phyloP scores from a whole-genome alignment of 139 green algal species.

The Parachlorella kessleri region DNA sequence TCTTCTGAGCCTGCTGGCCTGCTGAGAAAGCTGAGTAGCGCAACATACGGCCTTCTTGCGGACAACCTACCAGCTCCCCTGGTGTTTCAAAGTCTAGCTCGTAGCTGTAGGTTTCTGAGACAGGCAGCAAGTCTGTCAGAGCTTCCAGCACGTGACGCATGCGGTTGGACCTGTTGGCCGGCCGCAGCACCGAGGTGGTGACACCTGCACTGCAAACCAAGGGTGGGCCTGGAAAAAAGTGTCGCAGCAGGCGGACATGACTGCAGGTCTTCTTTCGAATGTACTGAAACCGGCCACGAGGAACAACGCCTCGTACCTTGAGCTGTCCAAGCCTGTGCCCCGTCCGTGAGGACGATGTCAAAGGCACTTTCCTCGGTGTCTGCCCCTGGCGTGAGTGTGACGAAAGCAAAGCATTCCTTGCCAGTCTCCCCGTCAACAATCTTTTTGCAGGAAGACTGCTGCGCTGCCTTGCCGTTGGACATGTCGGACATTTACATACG shows the following conservation, averaged over 20 bases:
- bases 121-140: not conserved
- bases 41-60: too few relatives aligned
- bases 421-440: not conserved
- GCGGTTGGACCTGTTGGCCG: not conserved
- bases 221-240: too few relatives aligned
- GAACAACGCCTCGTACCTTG: not conserved
- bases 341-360: not conserved
- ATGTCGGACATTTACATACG: too few relatives aligned
- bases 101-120: slow-evolving; percentile 4
- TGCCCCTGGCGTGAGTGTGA: not conserved
- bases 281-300: too few relatives aligned
- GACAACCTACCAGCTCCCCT: too few relatives aligned
- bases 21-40: too few relatives aligned
- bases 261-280: too few relatives aligned
- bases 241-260: too few relatives aligned
- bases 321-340: not conserved
- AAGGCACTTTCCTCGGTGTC: not conserved
- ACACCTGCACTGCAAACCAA: not conserved
- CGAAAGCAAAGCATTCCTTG: not conserved
- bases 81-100: not conserved
- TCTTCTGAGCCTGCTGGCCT: too few relatives aligned
- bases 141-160: slow-evolving; percentile 16
- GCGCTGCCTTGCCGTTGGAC: too few relatives aligned
- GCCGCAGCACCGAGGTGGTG: not conserved
- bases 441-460: not conserved